These are phyloP conservation scores for Symbiotaphrina buchneri DNA, from an alignment of 495 filamentous ascomycete species.

Conservation along the genomic window DNA sequence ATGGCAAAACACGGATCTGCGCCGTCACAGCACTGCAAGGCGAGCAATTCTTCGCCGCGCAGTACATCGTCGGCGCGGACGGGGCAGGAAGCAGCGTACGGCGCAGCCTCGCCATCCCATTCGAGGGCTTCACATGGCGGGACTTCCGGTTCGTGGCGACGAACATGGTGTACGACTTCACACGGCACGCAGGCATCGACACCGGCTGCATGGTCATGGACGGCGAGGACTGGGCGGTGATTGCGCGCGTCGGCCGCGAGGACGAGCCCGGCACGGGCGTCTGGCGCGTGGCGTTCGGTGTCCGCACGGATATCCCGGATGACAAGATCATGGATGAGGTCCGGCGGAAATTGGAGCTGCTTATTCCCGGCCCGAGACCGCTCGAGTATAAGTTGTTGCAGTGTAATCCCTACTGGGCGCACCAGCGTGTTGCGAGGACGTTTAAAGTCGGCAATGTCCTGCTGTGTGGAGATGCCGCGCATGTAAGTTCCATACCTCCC, in stretches of 20 bases:
- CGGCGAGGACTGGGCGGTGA: slow-evolving; percentile 9
- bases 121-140: slow-evolving; percentile 9
- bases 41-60: slow-evolving; percentile 3
- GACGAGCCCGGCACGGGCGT: too few species aligned
- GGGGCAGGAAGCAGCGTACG: slow-evolving; percentile 8
- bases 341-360: too few species aligned
- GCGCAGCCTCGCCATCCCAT: slow-evolving; percentile 6
- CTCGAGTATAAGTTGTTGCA: too few species aligned
- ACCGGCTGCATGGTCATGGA: slow-evolving; percentile 8
- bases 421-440: too few species aligned
- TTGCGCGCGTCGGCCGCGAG: slow-evolving; percentile 6
- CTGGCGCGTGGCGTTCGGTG: too few species aligned
- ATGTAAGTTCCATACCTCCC: too few species aligned
- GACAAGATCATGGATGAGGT: too few species aligned
- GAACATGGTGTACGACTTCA: slow-evolving; percentile 9
- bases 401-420: too few species aligned
- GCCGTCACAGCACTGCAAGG: neutral
- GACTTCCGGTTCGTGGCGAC: slow-evolving; percentile 8
- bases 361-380: too few species aligned
- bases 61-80: slow-evolving; percentile 9
- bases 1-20: slow-evolving; percentile 1
- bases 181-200: slow-evolving; percentile 7
- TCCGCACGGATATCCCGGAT: too few species aligned
- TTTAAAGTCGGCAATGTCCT: too few species aligned
- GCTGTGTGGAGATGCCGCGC: too few species aligned